Evolutionary conservation across 1,284 basidiomycete species (phyloP), one percentile per base, ranked within the genome.

Genomic region (Schizopora paradoxa): DNA sequence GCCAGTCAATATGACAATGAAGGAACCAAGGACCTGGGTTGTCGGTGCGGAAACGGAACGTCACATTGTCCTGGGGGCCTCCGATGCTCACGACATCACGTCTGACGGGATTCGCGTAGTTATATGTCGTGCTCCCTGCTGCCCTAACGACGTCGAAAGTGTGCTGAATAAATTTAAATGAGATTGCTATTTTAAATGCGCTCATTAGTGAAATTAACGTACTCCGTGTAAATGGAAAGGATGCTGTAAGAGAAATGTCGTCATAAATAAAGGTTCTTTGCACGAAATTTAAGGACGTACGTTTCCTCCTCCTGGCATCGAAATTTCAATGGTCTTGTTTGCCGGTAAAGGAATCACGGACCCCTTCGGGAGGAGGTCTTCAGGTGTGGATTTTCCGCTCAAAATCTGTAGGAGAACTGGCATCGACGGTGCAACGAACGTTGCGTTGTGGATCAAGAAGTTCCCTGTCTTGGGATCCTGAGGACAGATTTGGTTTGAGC

Each of bases 21-120:
- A 72, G 65, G 35, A 69, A 66, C 68, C 68, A 71, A 13, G 72
- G 57, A n/a, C 70, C 70, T 10, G 64, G 56, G 38, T 66, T 65
- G 43, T 67, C 60, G 6, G 67, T 66, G 18, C 52, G 52, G 54
- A 72, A 73, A 2, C 70, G 63, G 41, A 65, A 53, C 2, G 57
- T 60, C 4, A 58, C 58, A 36, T 57, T 56, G 27, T 57, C 57
- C 7, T 50, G 51, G 1, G 40, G 44, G 14, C 22, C 36, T n/a
- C 61, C 61, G 29, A 58, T 57, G 37, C 38, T 53, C 8, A 59
- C 54, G 25, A 67, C 65, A 45, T 69, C 68, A 41, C 66, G 63
- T 58, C 59, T 22, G 60, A 46, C 32, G 38, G 59, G 63, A 45
- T 64, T 60, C 11, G 45, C 53, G 38, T 54, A 63, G 48, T 63